Evolutionary conservation across 2,329 filamentous ascomycete species (phyloP).

Genomic region (Pyrenochaeta sp.): DNA sequence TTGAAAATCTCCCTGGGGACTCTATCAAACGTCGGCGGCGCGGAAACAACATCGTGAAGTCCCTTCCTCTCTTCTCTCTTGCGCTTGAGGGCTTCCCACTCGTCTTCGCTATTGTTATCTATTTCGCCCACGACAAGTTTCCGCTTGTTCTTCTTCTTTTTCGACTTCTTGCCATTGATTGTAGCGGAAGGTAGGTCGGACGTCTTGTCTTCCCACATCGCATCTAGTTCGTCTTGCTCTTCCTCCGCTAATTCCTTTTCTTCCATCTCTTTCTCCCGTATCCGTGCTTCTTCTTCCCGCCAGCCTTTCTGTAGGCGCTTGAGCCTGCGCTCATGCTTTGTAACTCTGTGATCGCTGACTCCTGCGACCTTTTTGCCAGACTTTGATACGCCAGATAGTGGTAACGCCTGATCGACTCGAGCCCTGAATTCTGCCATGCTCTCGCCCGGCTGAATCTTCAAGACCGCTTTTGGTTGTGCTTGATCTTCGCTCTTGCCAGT

Average conservation of each 20-base stretch:
- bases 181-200: constrained; percentile 65
- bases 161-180: constrained; percentile 57
- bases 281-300: constrained; percentile 62
- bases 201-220: constrained; percentile 70
- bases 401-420: constrained; percentile 85
- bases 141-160: constrained; percentile 59
- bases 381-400: constrained; percentile 71
- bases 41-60: constrained; percentile 70
- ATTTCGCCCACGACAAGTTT: constrained; percentile 60
- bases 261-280: constrained; percentile 79
- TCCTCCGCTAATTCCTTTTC: constrained; percentile 73
- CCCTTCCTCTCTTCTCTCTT: constrained; percentile 64
- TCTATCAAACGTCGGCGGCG: constrained; percentile 76
- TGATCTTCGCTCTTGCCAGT: constrained; percentile 34
- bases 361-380: constrained; percentile 71
- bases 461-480: constrained; percentile 14
- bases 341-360: constrained; percentile 70
- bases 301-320: constrained; percentile 66
- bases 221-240: constrained; percentile 68
- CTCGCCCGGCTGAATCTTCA: constrained; percentile 79
- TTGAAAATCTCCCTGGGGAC: constrained; percentile 70
- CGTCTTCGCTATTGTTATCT: constrained; percentile 71
- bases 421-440: constrained; percentile 80
- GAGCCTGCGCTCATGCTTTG: constrained; percentile 85
- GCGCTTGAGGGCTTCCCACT: constrained; percentile 76